Evolutionary conservation across 495 filamentous ascomycete genomes (phyloP), one percentile per base, ranked within the genome.

Genomic region (Umbilicaria muhlenbergii): DNA sequence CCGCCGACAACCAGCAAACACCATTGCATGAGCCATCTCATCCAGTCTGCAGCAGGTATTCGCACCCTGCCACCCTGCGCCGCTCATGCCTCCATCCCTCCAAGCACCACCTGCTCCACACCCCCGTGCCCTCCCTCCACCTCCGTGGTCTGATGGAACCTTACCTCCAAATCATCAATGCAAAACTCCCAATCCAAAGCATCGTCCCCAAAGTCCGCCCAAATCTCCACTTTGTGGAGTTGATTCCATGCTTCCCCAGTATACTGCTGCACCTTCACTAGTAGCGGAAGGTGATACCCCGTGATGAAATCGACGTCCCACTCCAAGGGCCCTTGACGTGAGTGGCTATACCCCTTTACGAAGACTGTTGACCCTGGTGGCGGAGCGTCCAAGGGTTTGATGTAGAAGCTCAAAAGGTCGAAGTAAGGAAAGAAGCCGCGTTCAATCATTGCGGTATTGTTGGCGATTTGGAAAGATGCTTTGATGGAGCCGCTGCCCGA

Each of bases 101-200:
- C 24, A 8, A 28, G 24, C 8, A 8, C 24, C 24, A 28, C 24
- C 8, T 28, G 24, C 24, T 28, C 24, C 24, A 10, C 8, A 10
- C 5, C 24, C 8, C 24, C 5, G 24, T 28, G 8, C 24, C 24
- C 1, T 28, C 34, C 38, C 11, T 14, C 28, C 11, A 32, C 21
- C 15, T 17, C n/a, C 6, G 18, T 11, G 12, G n/a, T 13, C 21
- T 13, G 13, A 12, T 36, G 34, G 15, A 49, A 57, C 46, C 43
- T 43, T 38, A 60, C 6, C 37, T 44, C 50, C 11, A 63, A 17
- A 48, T 62, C 51, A 44, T 63, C 60, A 19, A 63, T 39, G 43
- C 62, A 63, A 41, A 63, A 57, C 40, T 63, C 56, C 60, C 60
- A 63, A 38, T 63, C 53, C 4, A 48, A 21, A 6, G 19, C 33